Conservation (phyloP, 257 asterid genomes). For the Forsythia suspensa region DNA sequence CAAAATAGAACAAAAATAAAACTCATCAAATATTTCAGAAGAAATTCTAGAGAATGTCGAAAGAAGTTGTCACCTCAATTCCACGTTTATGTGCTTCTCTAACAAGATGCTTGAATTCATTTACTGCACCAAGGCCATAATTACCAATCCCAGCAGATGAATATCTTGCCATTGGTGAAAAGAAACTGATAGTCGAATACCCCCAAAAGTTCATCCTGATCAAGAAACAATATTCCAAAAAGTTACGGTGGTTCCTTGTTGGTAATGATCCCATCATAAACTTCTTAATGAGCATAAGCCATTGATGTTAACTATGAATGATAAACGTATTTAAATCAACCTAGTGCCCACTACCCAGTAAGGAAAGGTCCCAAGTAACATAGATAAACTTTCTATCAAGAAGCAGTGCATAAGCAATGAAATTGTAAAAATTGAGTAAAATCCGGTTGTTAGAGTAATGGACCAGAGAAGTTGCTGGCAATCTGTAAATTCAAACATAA, state of each 20-base stretch:
- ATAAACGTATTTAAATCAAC: not conserved
- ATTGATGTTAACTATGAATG: conserved; percentile 14
- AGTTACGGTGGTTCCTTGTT: conserved; percentile 12
- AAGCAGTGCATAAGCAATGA: not conserved
- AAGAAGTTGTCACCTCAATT: conserved; percentile 64
- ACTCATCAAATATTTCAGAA: conserved; percentile 13
- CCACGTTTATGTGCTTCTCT: conserved; percentile 95
- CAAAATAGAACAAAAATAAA: conserved; percentile 19
- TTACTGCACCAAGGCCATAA: conserved; percentile 67
- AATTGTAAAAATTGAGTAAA: not conserved
- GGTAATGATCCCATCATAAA: conserved; percentile 18
- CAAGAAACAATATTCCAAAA: conserved; percentile 14
- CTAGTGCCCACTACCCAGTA: not conserved
- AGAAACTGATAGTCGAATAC: conserved; percentile 87
- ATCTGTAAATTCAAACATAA: not conserved
- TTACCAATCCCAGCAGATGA: conserved; percentile 61
- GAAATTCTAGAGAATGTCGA: conserved; percentile 9
- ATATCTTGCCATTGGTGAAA: conserved; percentile 97
- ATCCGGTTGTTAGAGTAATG: not conserved
- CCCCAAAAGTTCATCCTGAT: conserved; percentile 98
- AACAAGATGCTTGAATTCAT: conserved; percentile 86
- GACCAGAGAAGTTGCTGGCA: not conserved
- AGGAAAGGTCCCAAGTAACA: not conserved
- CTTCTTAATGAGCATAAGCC: conserved; percentile 13
- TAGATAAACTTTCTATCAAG: not conserved